Conservation (phyloP, 2,329 filamentous ascomycete genomes). For the Monilinia fructigena region DNA sequence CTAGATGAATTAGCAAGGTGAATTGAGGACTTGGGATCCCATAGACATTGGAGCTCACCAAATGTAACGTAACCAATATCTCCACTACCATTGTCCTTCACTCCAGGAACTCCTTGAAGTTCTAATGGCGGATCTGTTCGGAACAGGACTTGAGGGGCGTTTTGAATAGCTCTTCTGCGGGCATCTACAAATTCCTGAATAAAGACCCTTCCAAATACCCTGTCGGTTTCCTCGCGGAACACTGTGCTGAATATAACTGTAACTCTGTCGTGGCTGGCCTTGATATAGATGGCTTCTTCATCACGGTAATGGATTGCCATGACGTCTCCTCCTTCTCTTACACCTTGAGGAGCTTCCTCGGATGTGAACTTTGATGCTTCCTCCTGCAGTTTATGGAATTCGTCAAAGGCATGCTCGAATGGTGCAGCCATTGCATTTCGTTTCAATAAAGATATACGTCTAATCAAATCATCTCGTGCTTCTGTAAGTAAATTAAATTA, state of each 20-base stretch:
- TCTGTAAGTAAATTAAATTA: conserved; percentile 47
- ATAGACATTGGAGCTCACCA: conserved; percentile 54
- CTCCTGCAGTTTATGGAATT: conserved; percentile 82
- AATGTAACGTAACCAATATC: conserved; percentile 98
- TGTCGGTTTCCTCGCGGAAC: conserved; percentile 95
- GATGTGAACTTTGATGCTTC: conserved; percentile 90
- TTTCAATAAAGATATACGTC: conserved; percentile 86
- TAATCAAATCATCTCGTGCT: conserved; percentile 80
- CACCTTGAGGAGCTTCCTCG: conserved; percentile 88
- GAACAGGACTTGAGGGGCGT: conserved; percentile 96
- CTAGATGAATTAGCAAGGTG: conserved; percentile 47
- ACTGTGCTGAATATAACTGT: conserved; percentile 99
- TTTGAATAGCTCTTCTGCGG: conserved; percentile 90
- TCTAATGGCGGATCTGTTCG: conserved; percentile 91
- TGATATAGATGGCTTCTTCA: conserved; percentile 98
- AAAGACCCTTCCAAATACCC: conserved; percentile 97
- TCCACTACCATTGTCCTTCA: conserved; percentile 70
- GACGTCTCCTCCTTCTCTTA: conserved; percentile 84
- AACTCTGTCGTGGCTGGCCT: conserved; percentile 94
- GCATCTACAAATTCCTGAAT: conserved; percentile 99
- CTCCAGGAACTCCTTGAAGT: conserved; percentile 80
- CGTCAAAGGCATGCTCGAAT: conserved; percentile 94
- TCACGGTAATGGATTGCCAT: conserved; percentile 98
- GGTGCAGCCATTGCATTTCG: conserved; percentile 98
- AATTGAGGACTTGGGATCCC: conserved; percentile 27